Base-by-base conservation (phyloP, 805 yeast species). In the Cyberlindnera bimundalis region DNA sequence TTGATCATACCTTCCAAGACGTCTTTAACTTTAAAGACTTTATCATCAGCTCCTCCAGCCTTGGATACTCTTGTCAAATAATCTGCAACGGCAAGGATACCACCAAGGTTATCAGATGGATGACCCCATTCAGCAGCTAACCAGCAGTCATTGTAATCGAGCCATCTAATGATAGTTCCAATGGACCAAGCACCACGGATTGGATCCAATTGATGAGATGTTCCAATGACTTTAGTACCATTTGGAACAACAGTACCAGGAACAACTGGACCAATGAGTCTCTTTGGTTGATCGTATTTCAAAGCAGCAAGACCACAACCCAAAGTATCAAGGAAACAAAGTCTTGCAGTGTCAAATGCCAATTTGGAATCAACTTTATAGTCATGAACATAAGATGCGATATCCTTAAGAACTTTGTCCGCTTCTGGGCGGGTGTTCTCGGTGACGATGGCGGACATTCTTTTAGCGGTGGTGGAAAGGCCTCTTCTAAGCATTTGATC, bases 41-140 rank as follows among this genome's bases (percentile, higher is more conserved):
- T 60, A 21, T 76, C 78, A 19, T 58, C 61, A 24, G 23, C 14
- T n/a, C 57, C 58, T 18, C 67, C 68, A 24, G 67, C 62, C 51
- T 66, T 68, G 39, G 65, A 58, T 18, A 64, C 53, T 47, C 81
- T 67, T 38, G 78, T 71, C 42, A 71, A 64, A 62, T 74, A 67
- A 58, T 77, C 82, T 24, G 81, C 73, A 25, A 78, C 77, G 2
- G 82, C 78, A 12, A 77, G 57, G 43, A 77, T 75, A 37, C 79
- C 78, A 34, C 81, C 82, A 37, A 77, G 52, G 56, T 77, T 77
- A 53, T 77, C 83, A 24, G 79, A 72, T 18, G 82, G 83, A 57
- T 77, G 83, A 4, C 83, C 83, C 82, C 83, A 77, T 57, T 78
- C 82, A n/a, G 80, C 81, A 35, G 82, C 83, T 29, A 77, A 59